Conservation (phyloP, 768 basidiomycete species). For the Russula virescens region DNA sequence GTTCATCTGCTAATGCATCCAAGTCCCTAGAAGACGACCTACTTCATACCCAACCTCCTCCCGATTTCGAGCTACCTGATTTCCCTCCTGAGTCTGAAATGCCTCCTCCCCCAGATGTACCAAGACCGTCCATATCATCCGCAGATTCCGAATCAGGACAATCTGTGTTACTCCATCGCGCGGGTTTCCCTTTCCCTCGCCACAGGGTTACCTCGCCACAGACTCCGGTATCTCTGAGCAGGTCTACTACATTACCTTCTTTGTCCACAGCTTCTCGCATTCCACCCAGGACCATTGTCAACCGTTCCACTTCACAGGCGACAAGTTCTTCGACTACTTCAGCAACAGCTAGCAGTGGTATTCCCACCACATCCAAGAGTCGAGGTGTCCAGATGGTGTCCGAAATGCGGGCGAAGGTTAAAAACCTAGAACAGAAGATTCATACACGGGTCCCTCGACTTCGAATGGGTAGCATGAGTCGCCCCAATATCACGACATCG, state of each 20-base stretch:
- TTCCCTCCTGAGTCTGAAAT: constrained; percentile 36
- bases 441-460: constrained; percentile 81
- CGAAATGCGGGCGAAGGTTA: constrained; percentile 83
- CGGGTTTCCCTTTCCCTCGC: constrained; percentile 39
- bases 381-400: constrained; percentile 90
- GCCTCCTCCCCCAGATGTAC: constrained; percentile 6
- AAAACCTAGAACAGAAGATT: constrained; percentile 78
- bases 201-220: constrained; percentile 37
- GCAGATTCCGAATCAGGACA: constrained; percentile 35
- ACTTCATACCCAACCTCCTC: constrained; percentile 50
- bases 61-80: constrained; percentile 57
- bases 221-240: constrained; percentile 44
- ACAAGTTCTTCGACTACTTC: constrained; percentile 33
- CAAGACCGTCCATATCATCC: constrained; percentile 22
- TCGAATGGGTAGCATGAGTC: constrained; percentile 73
- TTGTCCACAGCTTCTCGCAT: constrained; percentile 41
- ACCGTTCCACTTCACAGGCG: constrained; percentile 28
- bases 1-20: constrained; percentile 26
- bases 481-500: constrained; percentile 33
- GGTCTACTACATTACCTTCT: constrained; percentile 50
- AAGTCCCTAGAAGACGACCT: constrained; percentile 51
- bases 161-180: constrained; percentile 45
- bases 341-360: constrained; percentile 29
- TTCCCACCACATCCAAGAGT: constrained; percentile 53
- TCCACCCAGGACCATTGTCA: constrained; percentile 41